These are phyloP conservation scores for Cymbopogon citratus DNA, from an alignment of 176 grass and related monocot genomes.

Conservation along the genomic window DNA sequence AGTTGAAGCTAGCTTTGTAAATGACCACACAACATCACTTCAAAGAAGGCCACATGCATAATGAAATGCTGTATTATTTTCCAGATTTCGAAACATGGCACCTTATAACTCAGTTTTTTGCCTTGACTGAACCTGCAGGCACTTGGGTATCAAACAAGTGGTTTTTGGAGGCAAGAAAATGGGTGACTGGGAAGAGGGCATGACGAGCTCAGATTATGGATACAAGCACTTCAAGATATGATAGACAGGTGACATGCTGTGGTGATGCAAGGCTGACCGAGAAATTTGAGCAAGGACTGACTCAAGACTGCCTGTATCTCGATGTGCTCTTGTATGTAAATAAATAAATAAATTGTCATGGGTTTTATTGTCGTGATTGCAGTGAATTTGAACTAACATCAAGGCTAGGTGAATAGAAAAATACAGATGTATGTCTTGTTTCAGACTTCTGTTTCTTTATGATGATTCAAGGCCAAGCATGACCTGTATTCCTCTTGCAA, in stretches of 20 bases:
- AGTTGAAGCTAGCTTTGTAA: not conserved
- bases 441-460: not conserved
- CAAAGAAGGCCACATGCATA: not conserved
- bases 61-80: not conserved
- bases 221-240: constrained; percentile 85
- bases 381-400: not conserved
- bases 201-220: constrained; percentile 63
- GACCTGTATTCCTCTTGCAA: not conserved
- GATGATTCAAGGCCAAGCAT: not conserved
- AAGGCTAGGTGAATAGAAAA: not conserved
- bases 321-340: constrained; percentile 5
- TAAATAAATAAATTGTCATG: constrained; percentile 10
- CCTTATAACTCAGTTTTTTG: not conserved
- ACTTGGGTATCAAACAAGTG: constrained; percentile 83
- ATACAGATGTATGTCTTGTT: not conserved
- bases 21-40: not conserved
- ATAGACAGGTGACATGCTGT: not conserved
- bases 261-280: not conserved
- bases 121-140: constrained; percentile 33
- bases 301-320: not conserved
- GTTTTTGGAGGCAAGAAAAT: constrained; percentile 64
- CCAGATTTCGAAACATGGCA: not conserved
- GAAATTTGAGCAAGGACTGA: not conserved
- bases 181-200: constrained; percentile 89
- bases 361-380: not conserved